Evolutionary conservation across 371 early-diverging fungal species (phyloP).

Genomic region (Rhizomucor pusillus): DNA sequence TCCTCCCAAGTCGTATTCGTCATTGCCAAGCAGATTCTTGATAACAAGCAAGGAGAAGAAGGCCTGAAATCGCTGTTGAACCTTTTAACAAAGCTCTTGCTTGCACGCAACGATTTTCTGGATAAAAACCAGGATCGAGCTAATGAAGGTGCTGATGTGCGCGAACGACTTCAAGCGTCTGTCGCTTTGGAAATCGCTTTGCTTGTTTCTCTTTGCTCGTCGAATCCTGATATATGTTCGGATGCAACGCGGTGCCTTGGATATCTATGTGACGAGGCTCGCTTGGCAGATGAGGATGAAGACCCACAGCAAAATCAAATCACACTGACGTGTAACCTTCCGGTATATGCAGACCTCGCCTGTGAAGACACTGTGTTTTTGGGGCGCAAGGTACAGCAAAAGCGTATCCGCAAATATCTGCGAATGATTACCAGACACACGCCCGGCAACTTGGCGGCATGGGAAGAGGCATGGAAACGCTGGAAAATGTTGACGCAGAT

Average conservation of each 20-base stretch:
- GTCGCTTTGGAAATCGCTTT: conserved; percentile 76
- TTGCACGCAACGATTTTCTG: conserved; percentile 64
- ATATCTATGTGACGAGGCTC: conserved; percentile 59
- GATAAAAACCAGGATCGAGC: conserved; percentile 48
- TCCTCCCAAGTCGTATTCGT: conserved; percentile 48
- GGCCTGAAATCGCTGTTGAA: conserved; percentile 51
- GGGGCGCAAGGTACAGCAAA: conserved; percentile 76
- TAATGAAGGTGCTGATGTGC: conserved; percentile 51
- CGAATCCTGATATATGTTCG: conserved; percentile 69
- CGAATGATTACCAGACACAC: conserved; percentile 67
- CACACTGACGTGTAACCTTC: conserved; percentile 64
- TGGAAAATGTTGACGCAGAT: conserved; percentile 63
- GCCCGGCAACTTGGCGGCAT: conserved; percentile 76
- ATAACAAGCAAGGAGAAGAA: conserved; percentile 55
- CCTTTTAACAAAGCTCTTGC: conserved; percentile 59
- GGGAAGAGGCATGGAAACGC: conserved; percentile 81
- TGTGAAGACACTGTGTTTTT: conserved; percentile 52
- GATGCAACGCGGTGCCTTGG: conserved; percentile 58
- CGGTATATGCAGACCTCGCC: conserved; percentile 68
- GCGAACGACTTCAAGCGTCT: conserved; percentile 67
- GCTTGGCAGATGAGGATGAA: conserved; percentile 55
- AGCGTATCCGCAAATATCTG: conserved; percentile 69
- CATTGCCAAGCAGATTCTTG: conserved; percentile 48
- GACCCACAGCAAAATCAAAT: conserved; percentile 47
- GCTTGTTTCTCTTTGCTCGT: conserved; percentile 69